Percentiles rank a stretch among this genome's conserved stretches.
These are phyloP conservation scores for Coffea humblotiana DNA, from an alignment of 305 asterid species.

Conservation along the genomic window DNA sequence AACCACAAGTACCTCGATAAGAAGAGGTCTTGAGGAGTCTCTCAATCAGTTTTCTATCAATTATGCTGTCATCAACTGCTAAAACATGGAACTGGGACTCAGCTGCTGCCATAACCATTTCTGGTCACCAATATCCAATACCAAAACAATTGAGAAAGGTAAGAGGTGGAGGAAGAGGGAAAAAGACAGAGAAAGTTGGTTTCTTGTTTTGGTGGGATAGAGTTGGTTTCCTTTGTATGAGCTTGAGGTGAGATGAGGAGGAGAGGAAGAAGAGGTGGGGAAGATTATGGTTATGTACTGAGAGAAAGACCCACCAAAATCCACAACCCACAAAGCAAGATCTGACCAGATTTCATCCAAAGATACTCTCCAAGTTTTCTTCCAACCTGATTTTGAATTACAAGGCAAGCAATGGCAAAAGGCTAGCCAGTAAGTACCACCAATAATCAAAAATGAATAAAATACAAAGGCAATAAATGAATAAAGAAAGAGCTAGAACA, in stretches of 20 bases:
- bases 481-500: constrained; percentile 18
- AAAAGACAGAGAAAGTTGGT: constrained; percentile 18
- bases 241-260: constrained; percentile 18
- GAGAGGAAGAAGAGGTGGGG: constrained; percentile 6
- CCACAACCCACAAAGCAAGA: constrained; percentile 82
- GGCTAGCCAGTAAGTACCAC: neutral
- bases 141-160: neutral
- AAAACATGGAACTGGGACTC: constrained; percentile 82
- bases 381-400: constrained; percentile 51
- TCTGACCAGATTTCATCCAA: constrained; percentile 65
- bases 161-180: neutral
- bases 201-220: constrained; percentile 18
- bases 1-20: constrained; percentile 51
- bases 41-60: constrained; percentile 85
- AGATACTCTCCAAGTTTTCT: constrained; percentile 34
- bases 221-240: constrained; percentile 7
- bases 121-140: neutral
- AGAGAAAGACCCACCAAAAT: constrained; percentile 62
- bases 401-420: constrained; percentile 58
- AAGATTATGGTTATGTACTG: constrained; percentile 27
- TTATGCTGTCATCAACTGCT: constrained; percentile 90
- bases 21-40: constrained; percentile 75
- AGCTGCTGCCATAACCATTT: constrained; percentile 72
- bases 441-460: neutral
- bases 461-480: neutral